A percentile compares a stretch with the other conserved stretches of the same genome.
These are phyloP conservation scores for Ampelocalamus luodianensis DNA, from an alignment of 176 grass and related monocot genomes.

Conservation along the genomic window DNA sequence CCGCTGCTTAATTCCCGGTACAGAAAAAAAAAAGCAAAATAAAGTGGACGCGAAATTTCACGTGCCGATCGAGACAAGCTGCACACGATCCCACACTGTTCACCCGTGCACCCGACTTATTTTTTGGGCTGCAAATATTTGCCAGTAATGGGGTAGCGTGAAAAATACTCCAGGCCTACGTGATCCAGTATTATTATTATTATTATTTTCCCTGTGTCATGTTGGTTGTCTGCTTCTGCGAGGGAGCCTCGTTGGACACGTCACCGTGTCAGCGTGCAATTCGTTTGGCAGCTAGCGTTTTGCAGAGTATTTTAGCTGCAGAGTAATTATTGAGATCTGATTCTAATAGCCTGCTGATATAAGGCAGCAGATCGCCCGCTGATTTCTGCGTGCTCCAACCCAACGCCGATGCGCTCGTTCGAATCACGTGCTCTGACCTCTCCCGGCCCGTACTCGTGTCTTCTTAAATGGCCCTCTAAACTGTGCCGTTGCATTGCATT, in stretches of 20 bases:
- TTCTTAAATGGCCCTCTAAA: not conserved
- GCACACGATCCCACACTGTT: conserved; percentile 51
- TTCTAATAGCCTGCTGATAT: not conserved
- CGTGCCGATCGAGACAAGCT: conserved; percentile 30
- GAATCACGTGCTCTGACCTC: not conserved
- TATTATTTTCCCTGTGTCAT: too few relatives aligned
- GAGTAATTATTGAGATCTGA: not conserved
- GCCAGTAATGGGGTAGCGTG: too few relatives aligned
- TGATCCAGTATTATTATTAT: too few relatives aligned
- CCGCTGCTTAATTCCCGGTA: conserved; percentile 37
- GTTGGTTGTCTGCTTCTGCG: conserved; percentile 4
- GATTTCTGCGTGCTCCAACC: not conserved
- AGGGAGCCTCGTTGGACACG: not conserved
- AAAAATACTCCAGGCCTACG: too few relatives aligned
- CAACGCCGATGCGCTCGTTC: not conserved
- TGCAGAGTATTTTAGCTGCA: not conserved
- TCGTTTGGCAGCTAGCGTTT: conserved; percentile 28
- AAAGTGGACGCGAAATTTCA: not conserved
- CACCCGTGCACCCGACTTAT: conserved; percentile 35
- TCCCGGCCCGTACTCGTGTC: not conserved
- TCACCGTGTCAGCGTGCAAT: conserved; percentile 42
- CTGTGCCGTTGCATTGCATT: not conserved
- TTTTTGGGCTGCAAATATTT: too few relatives aligned
- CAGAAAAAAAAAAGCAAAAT: not conserved
- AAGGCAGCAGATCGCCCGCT: not conserved